These are phyloP conservation scores for Mrakia blollopis DNA, from an alignment of 768 basidiomycete species.

Conservation along the genomic window DNA sequence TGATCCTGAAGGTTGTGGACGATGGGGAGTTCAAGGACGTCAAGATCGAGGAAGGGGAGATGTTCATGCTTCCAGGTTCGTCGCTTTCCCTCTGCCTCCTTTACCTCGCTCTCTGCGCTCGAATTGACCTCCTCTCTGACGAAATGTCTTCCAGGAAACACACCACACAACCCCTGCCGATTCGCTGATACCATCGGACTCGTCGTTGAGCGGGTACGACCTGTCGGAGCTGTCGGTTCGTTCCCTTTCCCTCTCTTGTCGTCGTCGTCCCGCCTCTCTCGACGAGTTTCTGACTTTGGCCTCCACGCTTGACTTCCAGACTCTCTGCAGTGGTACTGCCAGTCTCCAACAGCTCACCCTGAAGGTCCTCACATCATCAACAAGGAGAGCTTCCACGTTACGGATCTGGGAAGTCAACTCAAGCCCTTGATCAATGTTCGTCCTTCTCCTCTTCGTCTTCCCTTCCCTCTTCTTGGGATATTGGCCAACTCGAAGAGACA, in stretches of 20 bases:
- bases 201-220: constrained; percentile 81
- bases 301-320: constrained; percentile 50
- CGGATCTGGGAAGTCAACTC: constrained; percentile 85
- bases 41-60: constrained; percentile 85
- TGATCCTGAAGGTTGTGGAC: constrained; percentile 82
- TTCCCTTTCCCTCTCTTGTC: not conserved
- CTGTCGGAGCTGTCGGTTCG: constrained; percentile 67
- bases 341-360: constrained; percentile 52
- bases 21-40: constrained; percentile 77
- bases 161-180: constrained; percentile 91
- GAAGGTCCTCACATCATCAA: constrained; percentile 65
- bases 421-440: constrained; percentile 68
- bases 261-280: constrained; percentile 2
- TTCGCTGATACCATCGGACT: constrained; percentile 86
- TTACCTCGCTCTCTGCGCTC: not conserved
- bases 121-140: not conserved
- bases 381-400: constrained; percentile 80
- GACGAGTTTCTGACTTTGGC: not conserved
- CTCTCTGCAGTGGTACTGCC: constrained; percentile 88
- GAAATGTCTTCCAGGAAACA: constrained; percentile 69
- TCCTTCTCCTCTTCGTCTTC: not conserved
- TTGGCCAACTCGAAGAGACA: too few relatives aligned
- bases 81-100: constrained; percentile 2
- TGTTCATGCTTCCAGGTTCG: constrained; percentile 89
- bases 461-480: too few relatives aligned